Evolutionary conservation across 805 yeast genomes (phyloP).

Genomic region (Spathaspora hagerdaliae): DNA sequence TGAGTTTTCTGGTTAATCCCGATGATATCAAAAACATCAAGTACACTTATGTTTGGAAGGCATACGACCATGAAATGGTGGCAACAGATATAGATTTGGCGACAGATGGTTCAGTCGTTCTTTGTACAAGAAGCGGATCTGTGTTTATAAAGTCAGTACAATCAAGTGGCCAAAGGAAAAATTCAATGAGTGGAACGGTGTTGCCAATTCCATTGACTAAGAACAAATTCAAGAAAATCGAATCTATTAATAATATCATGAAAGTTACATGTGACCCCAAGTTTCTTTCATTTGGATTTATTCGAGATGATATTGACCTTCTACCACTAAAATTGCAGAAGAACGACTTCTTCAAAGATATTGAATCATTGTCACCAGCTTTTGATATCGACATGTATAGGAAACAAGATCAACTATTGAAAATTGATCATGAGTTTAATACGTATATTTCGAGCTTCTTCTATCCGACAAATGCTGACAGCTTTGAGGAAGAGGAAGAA

Average conservation of each 20-base stretch:
- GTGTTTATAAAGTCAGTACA: conserved; percentile 45
- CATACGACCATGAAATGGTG: conserved; percentile 51
- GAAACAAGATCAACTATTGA: conserved; percentile 41
- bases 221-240: conserved; percentile 52
- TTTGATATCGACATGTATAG: conserved; percentile 25
- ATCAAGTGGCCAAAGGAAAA: conserved; percentile 20
- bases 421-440: conserved; percentile 20
- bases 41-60: conserved; percentile 56
- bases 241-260: conserved; percentile 52
- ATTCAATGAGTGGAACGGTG: conserved; percentile 27
- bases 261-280: conserved; percentile 62
- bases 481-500: conserved; percentile 12
- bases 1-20: conserved; percentile 26
- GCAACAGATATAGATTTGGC: conserved; percentile 68
- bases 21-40: conserved; percentile 37
- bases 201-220: conserved; percentile 25
- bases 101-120: conserved; percentile 61
- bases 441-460: conserved; percentile 27
- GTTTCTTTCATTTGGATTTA: conserved; percentile 63
- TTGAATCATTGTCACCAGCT: conserved; percentile 52
- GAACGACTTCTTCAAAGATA: conserved; percentile 48
- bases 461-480: conserved; percentile 16
- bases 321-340: conserved; percentile 51
- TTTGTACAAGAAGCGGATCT: conserved; percentile 68
- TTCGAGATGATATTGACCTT: conserved; percentile 59